A percentile compares a stretch with the other conserved stretches of the same genome.
Conservation (phyloP, 192 early-diverging fungal species). For the Borealophlyctis nickersoniae region DNA sequence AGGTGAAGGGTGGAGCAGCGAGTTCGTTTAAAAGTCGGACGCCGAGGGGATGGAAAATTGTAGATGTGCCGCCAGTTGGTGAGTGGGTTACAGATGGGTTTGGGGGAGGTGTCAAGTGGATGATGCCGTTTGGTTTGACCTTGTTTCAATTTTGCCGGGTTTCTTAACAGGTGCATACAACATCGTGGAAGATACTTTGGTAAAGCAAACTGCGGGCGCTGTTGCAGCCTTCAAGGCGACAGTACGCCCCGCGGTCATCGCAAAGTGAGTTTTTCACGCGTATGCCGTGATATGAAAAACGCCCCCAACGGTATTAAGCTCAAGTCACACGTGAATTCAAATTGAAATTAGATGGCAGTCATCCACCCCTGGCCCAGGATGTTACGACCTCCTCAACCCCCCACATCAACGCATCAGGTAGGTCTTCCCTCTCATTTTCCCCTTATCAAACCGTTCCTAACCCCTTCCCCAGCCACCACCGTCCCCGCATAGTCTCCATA, state of each 20-base stretch:
- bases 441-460: neutral
- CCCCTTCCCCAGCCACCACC: conserved; percentile 2
- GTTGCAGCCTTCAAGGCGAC: conserved; percentile 38
- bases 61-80: no score
- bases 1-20: no score
- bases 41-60: no score
- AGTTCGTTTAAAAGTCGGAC: no score
- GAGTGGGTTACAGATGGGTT: no score
- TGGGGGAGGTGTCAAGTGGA: no score
- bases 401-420: conserved; percentile 16
- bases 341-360: no score
- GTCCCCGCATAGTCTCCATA: conserved; percentile 2
- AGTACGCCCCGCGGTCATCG: conserved; percentile 7
- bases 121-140: no score
- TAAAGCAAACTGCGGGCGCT: conserved; percentile 30
- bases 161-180: conserved; percentile 33
- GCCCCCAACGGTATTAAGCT: no score
- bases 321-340: no score
- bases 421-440: neutral
- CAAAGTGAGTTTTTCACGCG: conserved; percentile 4
- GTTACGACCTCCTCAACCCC: conserved; percentile 11
- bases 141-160: no score
- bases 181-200: conserved; percentile 25
- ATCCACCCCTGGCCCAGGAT: conserved; percentile 31
- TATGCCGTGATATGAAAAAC: neutral